Evolutionary conservation across 345 rosid genomes (phyloP).

Genomic region (Eucalyptus caleyi): DNA sequence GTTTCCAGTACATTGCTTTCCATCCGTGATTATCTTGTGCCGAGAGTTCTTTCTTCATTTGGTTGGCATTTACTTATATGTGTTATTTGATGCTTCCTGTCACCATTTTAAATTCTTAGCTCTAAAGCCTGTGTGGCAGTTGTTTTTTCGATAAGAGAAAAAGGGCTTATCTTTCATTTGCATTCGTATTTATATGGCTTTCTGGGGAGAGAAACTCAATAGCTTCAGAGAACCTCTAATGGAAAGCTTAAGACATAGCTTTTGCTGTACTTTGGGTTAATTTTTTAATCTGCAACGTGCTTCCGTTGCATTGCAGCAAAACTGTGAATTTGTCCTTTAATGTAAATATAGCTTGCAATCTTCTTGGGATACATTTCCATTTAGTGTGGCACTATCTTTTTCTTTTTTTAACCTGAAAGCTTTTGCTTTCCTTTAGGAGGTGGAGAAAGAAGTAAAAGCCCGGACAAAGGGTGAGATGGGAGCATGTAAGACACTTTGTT

Average conservation of each 20-base stretch:
- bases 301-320: neutral
- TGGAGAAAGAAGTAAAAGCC: constrained; percentile 88
- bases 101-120: neutral
- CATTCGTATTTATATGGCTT: neutral
- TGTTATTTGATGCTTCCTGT: neutral
- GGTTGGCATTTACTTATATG: neutral
- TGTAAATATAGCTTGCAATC: neutral
- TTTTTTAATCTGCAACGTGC: neutral
- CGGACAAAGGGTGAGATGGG: constrained; percentile 92
- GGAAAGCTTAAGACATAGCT: neutral
- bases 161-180: neutral
- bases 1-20: neutral
- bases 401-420: neutral
- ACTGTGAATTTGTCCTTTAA: neutral
- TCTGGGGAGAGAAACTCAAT: neutral
- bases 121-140: neutral
- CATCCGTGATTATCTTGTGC: neutral
- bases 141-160: neutral
- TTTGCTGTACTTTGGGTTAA: neutral
- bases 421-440: constrained; percentile 33
- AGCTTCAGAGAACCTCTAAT: neutral
- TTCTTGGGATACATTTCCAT: neutral
- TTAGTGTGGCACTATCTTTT: neutral
- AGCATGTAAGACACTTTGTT: constrained; percentile 87
- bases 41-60: neutral